These are phyloP conservation scores for Raffaelea arxii DNA, from an alignment of 2,329 filamentous ascomycete genomes.

Conservation along the genomic window DNA sequence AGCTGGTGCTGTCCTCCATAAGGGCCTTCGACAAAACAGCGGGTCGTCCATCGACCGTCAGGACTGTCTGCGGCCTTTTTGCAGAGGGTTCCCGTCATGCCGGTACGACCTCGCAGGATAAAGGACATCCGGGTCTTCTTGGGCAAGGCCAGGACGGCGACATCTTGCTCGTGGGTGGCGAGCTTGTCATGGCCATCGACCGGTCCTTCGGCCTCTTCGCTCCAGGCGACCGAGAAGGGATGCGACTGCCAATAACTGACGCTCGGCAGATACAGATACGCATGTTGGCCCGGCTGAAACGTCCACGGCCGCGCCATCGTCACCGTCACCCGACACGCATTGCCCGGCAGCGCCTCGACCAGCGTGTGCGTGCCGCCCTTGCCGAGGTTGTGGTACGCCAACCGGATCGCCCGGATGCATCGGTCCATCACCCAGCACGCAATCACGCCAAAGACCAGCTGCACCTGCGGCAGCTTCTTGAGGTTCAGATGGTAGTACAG, in stretches of 20 bases:
- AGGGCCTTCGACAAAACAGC: constrained; percentile 63
- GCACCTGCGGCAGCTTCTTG: constrained; percentile 42
- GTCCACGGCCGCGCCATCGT: constrained; percentile 68
- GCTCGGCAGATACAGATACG: constrained; percentile 68
- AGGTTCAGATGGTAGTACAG: constrained; percentile 59
- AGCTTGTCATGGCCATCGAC: constrained; percentile 41
- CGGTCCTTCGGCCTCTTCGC: constrained; percentile 49
- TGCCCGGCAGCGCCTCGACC: constrained; percentile 66
- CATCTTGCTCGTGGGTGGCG: constrained; percentile 49
- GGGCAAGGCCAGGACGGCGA: constrained; percentile 48
- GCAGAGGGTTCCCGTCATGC: constrained; percentile 62
- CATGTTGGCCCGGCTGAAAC: constrained; percentile 66
- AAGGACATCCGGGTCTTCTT: constrained; percentile 60
- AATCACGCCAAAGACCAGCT: constrained; percentile 51
- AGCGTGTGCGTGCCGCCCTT: constrained; percentile 57
- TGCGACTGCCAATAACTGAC: constrained; percentile 67
- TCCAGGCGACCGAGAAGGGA: constrained; percentile 73
- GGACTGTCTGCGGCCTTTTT: constrained; percentile 53
- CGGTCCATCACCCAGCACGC: constrained; percentile 61
- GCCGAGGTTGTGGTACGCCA: constrained; percentile 59
- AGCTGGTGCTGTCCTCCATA: constrained; percentile 65
- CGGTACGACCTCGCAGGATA: constrained; percentile 62
- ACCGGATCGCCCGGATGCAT: constrained; percentile 43
- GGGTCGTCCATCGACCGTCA: constrained; percentile 52
- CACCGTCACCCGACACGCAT: constrained; percentile 64